Conservation (phyloP, 164 flowering plant genomes). For the Amborella trichopoda region DNA sequence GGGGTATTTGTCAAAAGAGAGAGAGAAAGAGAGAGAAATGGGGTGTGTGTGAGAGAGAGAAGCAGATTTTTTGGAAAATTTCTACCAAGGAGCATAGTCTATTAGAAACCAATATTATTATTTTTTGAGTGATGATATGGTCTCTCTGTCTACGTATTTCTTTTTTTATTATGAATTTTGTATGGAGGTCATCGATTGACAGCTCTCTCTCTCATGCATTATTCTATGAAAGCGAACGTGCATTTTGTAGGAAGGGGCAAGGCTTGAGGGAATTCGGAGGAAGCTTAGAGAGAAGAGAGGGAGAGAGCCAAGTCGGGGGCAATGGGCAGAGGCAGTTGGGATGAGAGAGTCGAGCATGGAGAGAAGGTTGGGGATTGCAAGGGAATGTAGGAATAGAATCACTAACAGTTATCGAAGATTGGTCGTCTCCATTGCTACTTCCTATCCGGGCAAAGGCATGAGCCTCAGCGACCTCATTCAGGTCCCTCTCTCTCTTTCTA, state of each 20-base stretch:
- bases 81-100: too few relatives aligned
- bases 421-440: conserved; percentile 39
- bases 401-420: conserved; percentile 31
- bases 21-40: too few relatives aligned
- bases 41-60: too few relatives aligned
- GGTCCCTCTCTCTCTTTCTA: conserved; percentile 14
- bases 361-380: conserved; percentile 23
- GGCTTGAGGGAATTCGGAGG: conserved; percentile 27
- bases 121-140: too few relatives aligned
- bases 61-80: too few relatives aligned
- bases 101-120: too few relatives aligned
- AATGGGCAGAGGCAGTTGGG: conserved; percentile 37
- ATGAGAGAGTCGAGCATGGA: conserved; percentile 22
- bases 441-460: conserved; percentile 48
- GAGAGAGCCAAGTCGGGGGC: conserved; percentile 11
- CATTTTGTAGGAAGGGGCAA: conserved; percentile 53
- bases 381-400: conserved; percentile 30
- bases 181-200: too few relatives aligned
- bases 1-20: too few relatives aligned
- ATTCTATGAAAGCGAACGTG: too few relatives aligned
- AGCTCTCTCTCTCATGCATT: too few relatives aligned
- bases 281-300: background rate
- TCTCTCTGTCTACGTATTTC: too few relatives aligned
- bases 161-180: too few relatives aligned
- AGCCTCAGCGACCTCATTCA: conserved; percentile 51